Evolutionary conservation across 768 basidiomycete species (phyloP), one percentile per base, ranked within the genome.

Genomic region (Tylopilus rubrobrunneus): DNA sequence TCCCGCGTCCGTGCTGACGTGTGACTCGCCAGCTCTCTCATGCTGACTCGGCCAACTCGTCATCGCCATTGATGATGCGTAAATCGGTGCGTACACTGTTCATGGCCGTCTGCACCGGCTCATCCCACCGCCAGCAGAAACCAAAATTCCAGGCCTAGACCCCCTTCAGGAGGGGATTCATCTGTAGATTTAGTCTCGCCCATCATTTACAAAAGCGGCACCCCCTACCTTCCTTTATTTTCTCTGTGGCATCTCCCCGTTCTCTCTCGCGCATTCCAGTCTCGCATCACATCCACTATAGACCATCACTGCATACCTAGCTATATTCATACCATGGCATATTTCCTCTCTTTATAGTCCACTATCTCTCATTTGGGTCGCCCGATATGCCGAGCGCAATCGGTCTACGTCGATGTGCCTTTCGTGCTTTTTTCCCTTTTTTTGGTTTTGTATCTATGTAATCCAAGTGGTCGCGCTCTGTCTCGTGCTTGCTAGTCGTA

Each of bases 61-160:
- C 76, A 19, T 68, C 76, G 14, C 76, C 78, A 10, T 53, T 83
- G 56, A 82, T 82, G 78, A 83, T 83, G 79, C 78, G 78, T 46
- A 77, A 76, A 73, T 71, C 78, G 56, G 78, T 78, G 48, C 53
- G 76, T 72, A 25, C 7, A 2, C 14, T 7, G 2, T 11, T 31
- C 4, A 1, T 25, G 1, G 9, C 14, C 34, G 11, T 2, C 40
- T 7, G 1, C 43, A 3, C 43, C 10, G 23, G 14, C 59, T 61
- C 45, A 52, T 21, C 7, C 23, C 5, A 4, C 12, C 5, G 8
- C 1, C 21, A 59, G 67, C 68, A 71, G 56, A 72, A 70, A 64
- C 44, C 71, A 65, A 70, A 70, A 72, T 70, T 72, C 21, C 58
- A 67, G n/a, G 67, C 70, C 40, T 70, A 58, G 59, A 46, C 45